Evolutionary conservation across 805 yeast species (phyloP).

Genomic region (Limtongia smithiae): DNA sequence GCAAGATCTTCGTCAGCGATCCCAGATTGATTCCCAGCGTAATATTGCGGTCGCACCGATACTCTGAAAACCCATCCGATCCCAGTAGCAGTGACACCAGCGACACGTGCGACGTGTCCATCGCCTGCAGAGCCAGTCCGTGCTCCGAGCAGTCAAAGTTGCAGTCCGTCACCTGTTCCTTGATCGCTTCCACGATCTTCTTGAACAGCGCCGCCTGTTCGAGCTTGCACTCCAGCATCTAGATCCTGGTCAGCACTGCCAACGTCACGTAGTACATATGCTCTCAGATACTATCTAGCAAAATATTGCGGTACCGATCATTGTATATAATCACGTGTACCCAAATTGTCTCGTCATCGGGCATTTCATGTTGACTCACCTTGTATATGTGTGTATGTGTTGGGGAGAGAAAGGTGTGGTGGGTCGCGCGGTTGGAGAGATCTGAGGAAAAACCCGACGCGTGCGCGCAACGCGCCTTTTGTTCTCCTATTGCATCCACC

Average conservation of each 20-base stretch:
- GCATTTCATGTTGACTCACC: neutral
- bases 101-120: constrained; percentile 93
- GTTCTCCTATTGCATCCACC: too few species aligned
- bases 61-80: constrained; percentile 80
- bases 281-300: constrained; percentile 28
- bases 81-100: constrained; percentile 85
- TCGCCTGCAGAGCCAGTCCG: constrained; percentile 95
- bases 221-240: constrained; percentile 95
- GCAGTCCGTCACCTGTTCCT: constrained; percentile 91
- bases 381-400: neutral
- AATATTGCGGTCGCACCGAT: constrained; percentile 91
- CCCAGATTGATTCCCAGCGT: constrained; percentile 88
- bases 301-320: constrained; percentile 16
- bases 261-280: neutral
- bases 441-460: too few species aligned
- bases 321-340: neutral
- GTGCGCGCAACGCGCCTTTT: too few species aligned
- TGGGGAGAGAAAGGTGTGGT: too few species aligned
- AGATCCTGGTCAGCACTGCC: constrained; percentile 8
- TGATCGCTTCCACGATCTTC: constrained; percentile 88
- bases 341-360: constrained; percentile 17
- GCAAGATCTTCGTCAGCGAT: constrained; percentile 81
- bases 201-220: constrained; percentile 89
- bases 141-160: constrained; percentile 95
- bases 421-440: too few species aligned